A percentile compares a stretch with the other conserved stretches of the same genome.
These are phyloP conservation scores for Oehlia diaphana DNA, from an alignment of 192 early-diverging fungal species.

Conservation along the genomic window DNA sequence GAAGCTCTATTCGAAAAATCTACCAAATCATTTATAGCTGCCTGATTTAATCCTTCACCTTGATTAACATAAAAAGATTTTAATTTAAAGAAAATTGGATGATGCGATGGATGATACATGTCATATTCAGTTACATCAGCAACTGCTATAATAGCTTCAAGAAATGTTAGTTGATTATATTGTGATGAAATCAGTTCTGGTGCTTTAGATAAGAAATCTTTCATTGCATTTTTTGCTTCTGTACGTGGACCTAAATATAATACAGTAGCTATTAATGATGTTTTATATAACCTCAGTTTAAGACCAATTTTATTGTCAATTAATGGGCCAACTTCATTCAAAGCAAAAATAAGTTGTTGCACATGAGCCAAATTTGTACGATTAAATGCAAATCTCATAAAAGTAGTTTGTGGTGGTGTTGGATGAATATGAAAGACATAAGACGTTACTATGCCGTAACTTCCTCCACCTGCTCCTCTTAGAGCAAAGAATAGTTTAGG, in stretches of 20 bases:
- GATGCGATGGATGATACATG: not conserved
- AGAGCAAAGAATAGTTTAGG: constrained; percentile 60
- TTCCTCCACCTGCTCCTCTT: constrained; percentile 52
- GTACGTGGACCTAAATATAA: too few relatives aligned
- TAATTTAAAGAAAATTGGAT: not conserved
- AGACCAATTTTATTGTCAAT: too few relatives aligned
- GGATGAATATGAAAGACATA: constrained; percentile 28
- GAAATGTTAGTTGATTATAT: not conserved
- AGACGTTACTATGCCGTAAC: constrained; percentile 38
- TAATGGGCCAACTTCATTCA: too few relatives aligned
- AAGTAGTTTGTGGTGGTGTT: constrained; percentile 3
- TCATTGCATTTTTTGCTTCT: too few relatives aligned
- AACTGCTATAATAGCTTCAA: not conserved
- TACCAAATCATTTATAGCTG: not conserved
- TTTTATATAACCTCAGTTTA: too few relatives aligned
- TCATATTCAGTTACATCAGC: not conserved
- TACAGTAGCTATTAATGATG: too few relatives aligned
- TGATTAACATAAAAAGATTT: not conserved
- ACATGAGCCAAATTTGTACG: too few relatives aligned
- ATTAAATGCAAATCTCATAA: not conserved
- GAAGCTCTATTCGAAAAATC: not conserved
- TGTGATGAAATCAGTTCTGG: too few relatives aligned
- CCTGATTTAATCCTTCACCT: not conserved
- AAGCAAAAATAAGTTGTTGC: too few relatives aligned
- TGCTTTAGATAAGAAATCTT: too few relatives aligned